Conservation (phyloP, 1,284 basidiomycete genomes). For the Heterobasidion occidentale region DNA sequence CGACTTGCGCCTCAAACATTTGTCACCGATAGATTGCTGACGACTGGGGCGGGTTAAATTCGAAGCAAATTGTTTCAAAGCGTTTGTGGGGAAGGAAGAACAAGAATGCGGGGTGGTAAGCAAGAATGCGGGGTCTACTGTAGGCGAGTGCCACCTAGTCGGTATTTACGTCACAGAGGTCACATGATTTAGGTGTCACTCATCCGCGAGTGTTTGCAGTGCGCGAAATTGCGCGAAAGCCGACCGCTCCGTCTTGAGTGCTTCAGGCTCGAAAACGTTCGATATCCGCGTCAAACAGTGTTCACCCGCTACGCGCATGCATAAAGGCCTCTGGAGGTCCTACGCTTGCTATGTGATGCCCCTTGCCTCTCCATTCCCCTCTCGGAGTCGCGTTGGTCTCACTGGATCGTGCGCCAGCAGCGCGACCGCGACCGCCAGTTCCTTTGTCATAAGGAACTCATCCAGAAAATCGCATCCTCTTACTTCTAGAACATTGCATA, state of each 20-base stretch:
- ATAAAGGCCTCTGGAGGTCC: constrained; percentile 30
- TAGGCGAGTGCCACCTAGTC: background rate
- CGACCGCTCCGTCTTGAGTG: too few species aligned
- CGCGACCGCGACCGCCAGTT: background rate
- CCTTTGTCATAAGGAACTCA: background rate
- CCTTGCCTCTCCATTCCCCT: constrained; percentile 9
- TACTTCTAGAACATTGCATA: background rate
- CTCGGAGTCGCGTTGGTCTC: background rate
- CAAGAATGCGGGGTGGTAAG: background rate
- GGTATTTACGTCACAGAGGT: background rate
- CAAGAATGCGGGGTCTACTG: background rate
- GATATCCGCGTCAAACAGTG: too few species aligned
- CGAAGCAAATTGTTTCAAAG: background rate
- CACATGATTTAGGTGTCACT: background rate
- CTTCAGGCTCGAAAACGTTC: too few species aligned
- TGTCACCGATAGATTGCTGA: too few species aligned
- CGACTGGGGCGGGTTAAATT: too few species aligned
- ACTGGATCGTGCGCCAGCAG: background rate
- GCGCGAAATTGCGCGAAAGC: too few species aligned
- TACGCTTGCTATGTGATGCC: constrained; percentile 38
- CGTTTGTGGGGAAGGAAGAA: background rate
- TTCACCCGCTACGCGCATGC: constrained; percentile 33
- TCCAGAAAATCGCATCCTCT: background rate
- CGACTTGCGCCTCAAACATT: too few species aligned
- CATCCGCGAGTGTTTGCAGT: background rate